phyloP scores from a whole-genome alignment of 768 basidiomycete species.

The Russula virescens region DNA sequence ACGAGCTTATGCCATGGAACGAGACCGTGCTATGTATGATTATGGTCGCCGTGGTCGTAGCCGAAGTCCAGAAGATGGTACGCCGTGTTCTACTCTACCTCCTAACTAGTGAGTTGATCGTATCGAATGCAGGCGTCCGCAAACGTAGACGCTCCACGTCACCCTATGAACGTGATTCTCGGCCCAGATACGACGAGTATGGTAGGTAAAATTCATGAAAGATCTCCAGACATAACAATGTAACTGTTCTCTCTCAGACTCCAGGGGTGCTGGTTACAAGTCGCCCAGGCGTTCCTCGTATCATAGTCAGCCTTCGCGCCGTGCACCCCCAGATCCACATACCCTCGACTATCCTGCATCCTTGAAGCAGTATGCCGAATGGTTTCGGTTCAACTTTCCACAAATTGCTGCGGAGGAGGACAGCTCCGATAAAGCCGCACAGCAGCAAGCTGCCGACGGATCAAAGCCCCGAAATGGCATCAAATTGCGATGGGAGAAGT shows the following conservation, averaged over 20 bases:
- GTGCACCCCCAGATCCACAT: slow-evolving; percentile 72
- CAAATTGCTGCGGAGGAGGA: slow-evolving; percentile 79
- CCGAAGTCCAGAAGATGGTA: slow-evolving; percentile 77
- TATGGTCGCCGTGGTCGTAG: slow-evolving; percentile 67
- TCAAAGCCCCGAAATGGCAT: slow-evolving; percentile 81
- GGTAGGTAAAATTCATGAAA: slow-evolving; percentile 41
- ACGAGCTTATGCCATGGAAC: slow-evolving; percentile 60
- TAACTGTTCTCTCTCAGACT: slow-evolving; percentile 49
- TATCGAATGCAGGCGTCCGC: slow-evolving; percentile 42
- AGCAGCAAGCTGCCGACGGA: slow-evolving; percentile 77
- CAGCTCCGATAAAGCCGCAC: slow-evolving; percentile 74
- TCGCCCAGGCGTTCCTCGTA: slow-evolving; percentile 58
- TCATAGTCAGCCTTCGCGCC: slow-evolving; percentile 39
- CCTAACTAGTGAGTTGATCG: neutral
- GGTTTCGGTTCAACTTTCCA: slow-evolving; percentile 75
- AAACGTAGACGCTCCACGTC: slow-evolving; percentile 77
- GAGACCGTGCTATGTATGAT: slow-evolving; percentile 65
- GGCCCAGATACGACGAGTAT: slow-evolving; percentile 80
- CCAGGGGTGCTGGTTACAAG: slow-evolving; percentile 58
- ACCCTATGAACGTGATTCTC: slow-evolving; percentile 76
- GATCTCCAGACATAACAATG: slow-evolving; percentile 20
- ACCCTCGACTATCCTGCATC: slow-evolving; percentile 77
- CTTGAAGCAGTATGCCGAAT: slow-evolving; percentile 80
- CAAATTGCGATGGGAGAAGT: slow-evolving; percentile 83
- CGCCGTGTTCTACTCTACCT: slow-evolving; percentile 18